Conservation (phyloP, 108 stramenopile genomes). For the Chaetoceros muelleri region DNA sequence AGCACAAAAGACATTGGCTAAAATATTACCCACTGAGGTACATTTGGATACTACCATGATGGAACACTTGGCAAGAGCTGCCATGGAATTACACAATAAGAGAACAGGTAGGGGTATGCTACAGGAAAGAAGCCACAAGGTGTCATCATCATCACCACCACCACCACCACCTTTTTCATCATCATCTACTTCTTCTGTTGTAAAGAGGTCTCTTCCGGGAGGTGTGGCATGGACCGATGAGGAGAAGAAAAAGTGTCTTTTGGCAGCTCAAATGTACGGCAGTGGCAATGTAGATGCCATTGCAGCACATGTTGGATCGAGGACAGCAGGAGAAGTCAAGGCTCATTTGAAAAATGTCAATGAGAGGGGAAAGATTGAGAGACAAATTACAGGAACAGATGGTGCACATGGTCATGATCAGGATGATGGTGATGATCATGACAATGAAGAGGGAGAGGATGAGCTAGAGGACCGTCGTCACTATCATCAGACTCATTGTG, state of each 20-base stretch:
- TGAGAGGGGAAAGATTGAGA: neutral
- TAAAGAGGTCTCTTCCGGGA: neutral
- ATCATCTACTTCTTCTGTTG: neutral
- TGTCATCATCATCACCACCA: neutral
- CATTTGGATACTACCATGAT: conserved; percentile 55
- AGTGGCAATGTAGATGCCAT: neutral
- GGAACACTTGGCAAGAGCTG: conserved; percentile 73
- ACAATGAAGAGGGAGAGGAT: too few species aligned
- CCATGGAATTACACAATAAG: conserved; percentile 74
- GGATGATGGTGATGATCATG: neutral
- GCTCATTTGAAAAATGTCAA: conserved; percentile 16
- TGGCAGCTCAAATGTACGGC: conserved; percentile 11
- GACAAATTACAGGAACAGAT: neutral
- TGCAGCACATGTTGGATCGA: conserved; percentile 12
- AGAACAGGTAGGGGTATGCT: conserved; percentile 60
- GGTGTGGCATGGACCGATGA: conserved; percentile 24
- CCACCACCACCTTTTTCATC: neutral
- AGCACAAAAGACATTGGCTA: conserved; percentile 1
- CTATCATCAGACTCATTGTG: neutral
- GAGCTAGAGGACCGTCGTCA: neutral
- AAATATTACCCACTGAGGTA: conserved; percentile 30
- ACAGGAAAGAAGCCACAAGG: conserved; percentile 17
- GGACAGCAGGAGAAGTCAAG: conserved; percentile 29
- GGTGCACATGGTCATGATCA: neutral
- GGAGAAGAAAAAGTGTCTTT: conserved; percentile 13